Evolutionary conservation across 1,284 basidiomycete genomes (phyloP).

Genomic region (Stygiomarasmius scandens): DNA sequence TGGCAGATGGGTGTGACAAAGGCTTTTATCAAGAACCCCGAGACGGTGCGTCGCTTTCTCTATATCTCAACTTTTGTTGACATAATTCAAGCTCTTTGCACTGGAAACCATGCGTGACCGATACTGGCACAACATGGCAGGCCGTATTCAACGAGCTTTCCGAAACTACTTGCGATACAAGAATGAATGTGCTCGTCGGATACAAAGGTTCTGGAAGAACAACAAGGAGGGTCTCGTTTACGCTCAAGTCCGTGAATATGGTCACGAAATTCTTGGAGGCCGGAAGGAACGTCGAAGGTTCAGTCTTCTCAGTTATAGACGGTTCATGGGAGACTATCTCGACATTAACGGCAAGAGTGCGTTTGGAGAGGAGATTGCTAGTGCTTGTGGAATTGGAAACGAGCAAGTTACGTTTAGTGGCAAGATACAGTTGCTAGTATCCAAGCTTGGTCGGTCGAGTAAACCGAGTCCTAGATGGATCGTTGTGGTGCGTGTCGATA

Average conservation of each 20-base stretch:
- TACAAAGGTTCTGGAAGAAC: constrained; percentile 98
- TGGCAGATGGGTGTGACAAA: constrained; percentile 99
- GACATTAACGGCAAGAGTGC: constrained; percentile 84
- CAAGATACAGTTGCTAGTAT: constrained; percentile 85
- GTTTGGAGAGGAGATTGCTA: constrained; percentile 79
- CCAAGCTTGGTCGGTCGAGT: constrained; percentile 87
- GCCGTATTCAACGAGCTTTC: constrained; percentile 95
- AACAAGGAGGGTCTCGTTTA: constrained; percentile 94
- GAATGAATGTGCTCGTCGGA: constrained; percentile 92
- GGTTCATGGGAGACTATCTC: constrained; percentile 97
- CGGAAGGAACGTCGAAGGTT: constrained; percentile 95
- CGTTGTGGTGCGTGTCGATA: constrained; percentile 67
- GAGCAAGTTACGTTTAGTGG: constrained; percentile 84
- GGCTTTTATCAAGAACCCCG: constrained; percentile 99
- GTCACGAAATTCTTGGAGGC: constrained; percentile 88
- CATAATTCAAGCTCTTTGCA: constrained; percentile 80
- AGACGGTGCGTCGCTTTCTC: constrained; percentile 68
- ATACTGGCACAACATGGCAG: constrained; percentile 99
- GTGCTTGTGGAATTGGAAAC: constrained; percentile 79
- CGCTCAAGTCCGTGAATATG: constrained; percentile 89
- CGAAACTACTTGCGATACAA: constrained; percentile 95
- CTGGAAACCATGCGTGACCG: constrained; percentile 98
- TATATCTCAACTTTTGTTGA: constrained; percentile 6
- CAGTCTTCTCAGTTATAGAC: constrained; percentile 91
- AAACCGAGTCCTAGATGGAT: constrained; percentile 93